phyloP scores from a whole-genome alignment of 2,329 filamentous ascomycete species.

The Colletotrichum cuscutae region DNA sequence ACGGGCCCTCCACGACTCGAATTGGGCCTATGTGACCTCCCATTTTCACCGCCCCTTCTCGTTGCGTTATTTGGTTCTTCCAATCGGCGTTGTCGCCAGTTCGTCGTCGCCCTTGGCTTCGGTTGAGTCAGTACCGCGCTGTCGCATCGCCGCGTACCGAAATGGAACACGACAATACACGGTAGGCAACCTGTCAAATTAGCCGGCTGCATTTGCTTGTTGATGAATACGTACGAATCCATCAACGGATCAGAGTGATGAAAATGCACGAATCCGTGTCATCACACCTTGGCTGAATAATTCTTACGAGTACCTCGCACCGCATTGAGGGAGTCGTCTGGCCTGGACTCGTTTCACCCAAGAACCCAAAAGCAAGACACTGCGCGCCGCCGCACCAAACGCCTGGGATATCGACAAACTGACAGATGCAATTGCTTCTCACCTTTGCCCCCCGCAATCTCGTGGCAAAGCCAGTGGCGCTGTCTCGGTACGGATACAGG shows the following conservation, averaged over 20 bases:
- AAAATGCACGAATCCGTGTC: background rate
- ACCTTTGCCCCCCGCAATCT: conserved; percentile 3
- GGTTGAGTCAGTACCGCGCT: conserved; percentile 18
- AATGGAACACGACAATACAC: conserved; percentile 5
- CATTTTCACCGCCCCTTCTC: background rate
- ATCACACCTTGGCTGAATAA: background rate
- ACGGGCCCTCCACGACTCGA: background rate
- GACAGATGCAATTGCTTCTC: conserved; percentile 3
- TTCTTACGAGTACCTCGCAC: background rate
- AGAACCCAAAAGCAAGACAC: background rate
- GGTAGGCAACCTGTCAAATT: conserved; percentile 1
- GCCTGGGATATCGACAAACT: background rate
- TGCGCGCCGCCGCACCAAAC: background rate
- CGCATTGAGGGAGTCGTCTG: background rate
- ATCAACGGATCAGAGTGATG: background rate
- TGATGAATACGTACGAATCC: background rate
- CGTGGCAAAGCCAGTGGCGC: conserved; percentile 18
- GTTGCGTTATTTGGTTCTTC: background rate
- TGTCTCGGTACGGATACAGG: conserved; percentile 1
- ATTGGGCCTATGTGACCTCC: conserved; percentile 8
- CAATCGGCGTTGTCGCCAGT: background rate
- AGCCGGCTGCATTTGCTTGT: background rate
- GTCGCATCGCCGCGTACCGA: conserved; percentile 25
- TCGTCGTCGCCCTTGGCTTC: conserved; percentile 9
- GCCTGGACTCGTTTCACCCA: background rate